Evolutionary conservation across 2,329 filamentous ascomycete species (phyloP).

Genomic region (Aspergillus caelatus): DNA sequence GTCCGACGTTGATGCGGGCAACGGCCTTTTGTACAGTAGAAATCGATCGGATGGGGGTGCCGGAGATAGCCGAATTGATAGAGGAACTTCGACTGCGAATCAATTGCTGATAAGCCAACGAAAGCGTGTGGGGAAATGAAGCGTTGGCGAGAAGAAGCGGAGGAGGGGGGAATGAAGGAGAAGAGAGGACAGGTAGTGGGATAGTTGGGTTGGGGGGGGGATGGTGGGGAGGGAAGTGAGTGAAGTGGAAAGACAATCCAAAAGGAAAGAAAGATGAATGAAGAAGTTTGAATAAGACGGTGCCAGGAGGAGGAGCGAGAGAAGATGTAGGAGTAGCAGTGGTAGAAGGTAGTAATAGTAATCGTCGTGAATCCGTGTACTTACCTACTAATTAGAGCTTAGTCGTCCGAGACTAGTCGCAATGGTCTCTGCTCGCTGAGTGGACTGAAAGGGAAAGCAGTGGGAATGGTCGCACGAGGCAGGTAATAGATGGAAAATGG

Average conservation of each 20-base stretch:
- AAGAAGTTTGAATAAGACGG: neutral
- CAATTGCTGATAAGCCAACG: conserved; percentile 30
- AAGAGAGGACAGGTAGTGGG: conserved; percentile 1
- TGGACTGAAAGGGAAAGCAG: neutral
- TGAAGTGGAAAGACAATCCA: neutral
- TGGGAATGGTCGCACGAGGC: conserved; percentile 5
- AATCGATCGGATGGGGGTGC: conserved; percentile 30
- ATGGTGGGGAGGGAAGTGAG: neutral
- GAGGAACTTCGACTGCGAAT: conserved; percentile 7
- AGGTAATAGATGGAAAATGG: neutral
- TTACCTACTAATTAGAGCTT: conserved; percentile 1
- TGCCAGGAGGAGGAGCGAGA: conserved; percentile 3
- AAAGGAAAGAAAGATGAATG: conserved; percentile 9
- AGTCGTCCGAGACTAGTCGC: neutral
- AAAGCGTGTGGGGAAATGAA: neutral
- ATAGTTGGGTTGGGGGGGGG: neutral
- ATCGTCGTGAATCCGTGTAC: conserved; percentile 1
- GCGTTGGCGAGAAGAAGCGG: conserved; percentile 1
- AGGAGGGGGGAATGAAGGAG: conserved; percentile 1
- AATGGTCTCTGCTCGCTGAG: neutral
- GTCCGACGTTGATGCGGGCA: conserved; percentile 1
- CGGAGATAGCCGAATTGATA: conserved; percentile 30
- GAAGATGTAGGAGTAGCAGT: neutral
- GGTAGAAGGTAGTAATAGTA: neutral
- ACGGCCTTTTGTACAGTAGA: conserved; percentile 22